Evolutionary conservation across 1,284 basidiomycete genomes (phyloP).

Genomic region (Irpex sp.): DNA sequence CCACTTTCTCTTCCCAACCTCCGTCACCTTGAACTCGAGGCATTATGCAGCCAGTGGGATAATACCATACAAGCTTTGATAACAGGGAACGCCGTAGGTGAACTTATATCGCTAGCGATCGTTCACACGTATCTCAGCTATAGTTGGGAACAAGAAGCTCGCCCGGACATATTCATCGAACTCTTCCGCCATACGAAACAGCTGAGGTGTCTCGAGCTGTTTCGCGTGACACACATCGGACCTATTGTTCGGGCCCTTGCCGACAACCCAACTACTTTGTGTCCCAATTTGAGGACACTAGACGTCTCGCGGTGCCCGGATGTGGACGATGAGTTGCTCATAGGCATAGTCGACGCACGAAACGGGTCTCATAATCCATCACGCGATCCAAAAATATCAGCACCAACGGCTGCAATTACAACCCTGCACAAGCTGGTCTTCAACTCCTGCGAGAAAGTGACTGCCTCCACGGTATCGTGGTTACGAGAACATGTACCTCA

Average conservation of each 20-base stretch:
- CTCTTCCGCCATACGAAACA: background rate
- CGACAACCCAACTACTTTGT: background rate
- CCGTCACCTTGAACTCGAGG: constrained; percentile 17
- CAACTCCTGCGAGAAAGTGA: constrained; percentile 54
- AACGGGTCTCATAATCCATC: background rate
- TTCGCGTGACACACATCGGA: background rate
- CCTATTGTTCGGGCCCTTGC: background rate
- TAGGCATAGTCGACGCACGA: background rate
- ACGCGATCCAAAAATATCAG: background rate
- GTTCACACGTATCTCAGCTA: background rate
- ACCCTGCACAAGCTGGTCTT: constrained; percentile 35
- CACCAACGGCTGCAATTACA: background rate
- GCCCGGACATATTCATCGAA: background rate
- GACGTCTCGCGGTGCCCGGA: background rate
- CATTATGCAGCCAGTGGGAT: constrained; percentile 12
- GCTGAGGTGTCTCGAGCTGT: background rate
- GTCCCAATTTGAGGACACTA: background rate
- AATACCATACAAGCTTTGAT: constrained; percentile 15
- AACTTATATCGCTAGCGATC: constrained; percentile 10
- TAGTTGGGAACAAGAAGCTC: background rate
- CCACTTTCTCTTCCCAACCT: constrained; percentile 21
- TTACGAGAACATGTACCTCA: constrained; percentile 45
- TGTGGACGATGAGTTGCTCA: background rate
- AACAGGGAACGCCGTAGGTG: constrained; percentile 4
- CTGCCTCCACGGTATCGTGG: constrained; percentile 55